Evolutionary conservation across 1,284 basidiomycete genomes (phyloP), one percentile per base, ranked within the genome.

Genomic region (Sanghuangporus baumii): DNA sequence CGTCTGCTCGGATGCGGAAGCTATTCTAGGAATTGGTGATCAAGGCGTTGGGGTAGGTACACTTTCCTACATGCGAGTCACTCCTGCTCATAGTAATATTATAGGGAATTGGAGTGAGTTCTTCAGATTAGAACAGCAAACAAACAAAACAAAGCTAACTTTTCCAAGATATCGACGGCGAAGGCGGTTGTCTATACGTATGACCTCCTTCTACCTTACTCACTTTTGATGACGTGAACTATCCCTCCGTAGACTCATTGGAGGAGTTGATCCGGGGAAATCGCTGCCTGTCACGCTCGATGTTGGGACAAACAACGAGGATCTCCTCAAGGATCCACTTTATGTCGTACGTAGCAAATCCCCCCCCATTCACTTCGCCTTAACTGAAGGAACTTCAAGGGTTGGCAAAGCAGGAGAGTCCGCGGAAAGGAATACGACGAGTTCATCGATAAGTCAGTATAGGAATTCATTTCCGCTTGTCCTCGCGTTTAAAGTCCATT

Each of bases 171-270:
- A 68, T 88, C 90, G 0, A 85, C 89, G 3, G 93, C 93, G n/a
- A 96, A 96, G 77, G 82, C 90, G 2, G 88, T 83, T 5, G 86
- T 96, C 23, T 94, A 95, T 72, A 89, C 89, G 85, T 87, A 65
- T 47, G 82, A 6, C 16, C 16, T 16, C 43, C 7, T n/a, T 7
- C 43, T n/a, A 6, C 1, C 16, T 46, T 18, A 16, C 7, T 6
- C 0, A 7, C 16, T 11, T 11, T 46, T 7, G 8, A 18, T n/a
- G 43, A 16, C 14, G 9, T 5, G 26, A 31, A 46, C 14, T 46
- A n/a, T 3, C 20, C 16, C 43, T 18, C 16, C 52, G 38, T 63
- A 89, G 88, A 0, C 79, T 93, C 52, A 86, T 94, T 48, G 92
- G 86, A 26, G 91, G 93, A 14, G 85, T 95, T 64, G 83, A 94